phyloP scores from a whole-genome alignment of 176 grass and related monocot genomes.

The Panicum miliaceum region DNA sequence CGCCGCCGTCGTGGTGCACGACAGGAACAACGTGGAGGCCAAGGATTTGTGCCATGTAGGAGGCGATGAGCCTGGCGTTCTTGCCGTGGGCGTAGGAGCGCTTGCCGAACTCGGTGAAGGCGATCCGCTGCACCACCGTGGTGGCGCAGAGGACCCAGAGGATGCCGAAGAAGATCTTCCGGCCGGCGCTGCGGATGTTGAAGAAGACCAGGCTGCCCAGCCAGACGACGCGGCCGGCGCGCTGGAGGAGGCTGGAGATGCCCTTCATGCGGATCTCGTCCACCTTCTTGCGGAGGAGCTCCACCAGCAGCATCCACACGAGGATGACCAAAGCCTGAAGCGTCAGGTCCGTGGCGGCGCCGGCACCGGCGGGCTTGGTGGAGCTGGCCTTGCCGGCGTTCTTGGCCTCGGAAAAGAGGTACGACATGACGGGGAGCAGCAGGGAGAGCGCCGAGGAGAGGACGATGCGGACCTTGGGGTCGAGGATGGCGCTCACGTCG shows the following conservation, averaged over 20 bases:
- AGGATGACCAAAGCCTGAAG: background rate
- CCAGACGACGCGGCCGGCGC: background rate
- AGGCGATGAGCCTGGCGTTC: background rate
- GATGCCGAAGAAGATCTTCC: background rate
- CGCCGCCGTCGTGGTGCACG: too few species aligned
- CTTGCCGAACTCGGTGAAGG: constrained; percentile 10
- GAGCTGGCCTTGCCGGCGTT: too few species aligned
- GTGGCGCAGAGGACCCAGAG: constrained; percentile 9
- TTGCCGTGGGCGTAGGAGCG: background rate
- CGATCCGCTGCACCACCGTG: background rate
- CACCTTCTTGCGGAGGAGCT: constrained; percentile 7
- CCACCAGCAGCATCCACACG: too few species aligned
- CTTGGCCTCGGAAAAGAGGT: too few species aligned
- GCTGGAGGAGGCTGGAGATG: background rate
- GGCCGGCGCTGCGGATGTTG: background rate
- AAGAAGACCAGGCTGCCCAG: constrained; percentile 1
- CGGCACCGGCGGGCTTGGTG: too few species aligned
- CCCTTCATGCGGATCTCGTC: background rate
- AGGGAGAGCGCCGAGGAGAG: background rate
- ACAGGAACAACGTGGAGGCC: background rate
- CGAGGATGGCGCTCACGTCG: background rate
- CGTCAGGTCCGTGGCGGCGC: background rate
- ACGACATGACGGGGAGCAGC: background rate
- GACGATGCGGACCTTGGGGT: background rate
- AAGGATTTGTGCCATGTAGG: background rate